A percentile compares a stretch with the other conserved stretches of the same genome.
Conservation (phyloP, 169 alveolate genomes). For the Neospora caninum region DNA sequence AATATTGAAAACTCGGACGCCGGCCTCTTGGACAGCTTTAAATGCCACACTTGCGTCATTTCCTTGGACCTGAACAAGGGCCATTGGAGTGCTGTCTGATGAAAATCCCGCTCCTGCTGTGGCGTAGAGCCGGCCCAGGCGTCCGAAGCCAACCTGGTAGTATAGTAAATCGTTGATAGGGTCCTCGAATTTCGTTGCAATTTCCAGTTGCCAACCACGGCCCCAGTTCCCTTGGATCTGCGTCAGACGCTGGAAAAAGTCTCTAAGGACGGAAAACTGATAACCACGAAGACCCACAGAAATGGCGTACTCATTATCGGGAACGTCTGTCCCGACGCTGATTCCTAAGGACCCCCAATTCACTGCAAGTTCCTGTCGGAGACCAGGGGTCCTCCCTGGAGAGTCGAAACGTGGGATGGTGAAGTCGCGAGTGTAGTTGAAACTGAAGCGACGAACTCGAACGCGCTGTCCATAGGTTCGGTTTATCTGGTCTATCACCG, state of each 20-base stretch:
- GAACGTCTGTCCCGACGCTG: slow-evolving; percentile 43
- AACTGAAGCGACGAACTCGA: slow-evolving; percentile 46
- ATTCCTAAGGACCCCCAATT: slow-evolving; percentile 40
- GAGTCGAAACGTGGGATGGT: slow-evolving; percentile 2
- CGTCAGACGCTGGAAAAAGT: slow-evolving; percentile 38
- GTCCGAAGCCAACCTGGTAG: slow-evolving; percentile 50
- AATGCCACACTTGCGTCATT: slow-evolving; percentile 35
- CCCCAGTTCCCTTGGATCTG: slow-evolving; percentile 66
- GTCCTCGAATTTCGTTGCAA: slow-evolving; percentile 43
- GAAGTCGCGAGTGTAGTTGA: slow-evolving; percentile 39
- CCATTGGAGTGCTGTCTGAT: slow-evolving; percentile 47
- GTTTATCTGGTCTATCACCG: slow-evolving; percentile 38
- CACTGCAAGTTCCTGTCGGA: slow-evolving; percentile 48
- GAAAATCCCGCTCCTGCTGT: slow-evolving; percentile 51
- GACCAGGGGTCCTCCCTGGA: neutral
- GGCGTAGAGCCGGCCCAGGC: slow-evolving; percentile 51
- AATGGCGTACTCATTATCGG: slow-evolving; percentile 48
- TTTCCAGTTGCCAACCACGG: slow-evolving; percentile 51
- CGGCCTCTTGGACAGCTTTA: slow-evolving; percentile 46
- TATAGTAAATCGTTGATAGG: neutral
- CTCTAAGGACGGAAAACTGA: slow-evolving; percentile 52
- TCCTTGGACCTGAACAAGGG: slow-evolving; percentile 27
- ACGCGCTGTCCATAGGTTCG: slow-evolving; percentile 52
- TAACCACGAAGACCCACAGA: slow-evolving; percentile 48
- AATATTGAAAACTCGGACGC: slow-evolving; percentile 20